A percentile compares a stretch with the other conserved stretches of the same genome.
Conservation (phyloP, 768 basidiomycete genomes). For the Amylocystis lapponica region DNA sequence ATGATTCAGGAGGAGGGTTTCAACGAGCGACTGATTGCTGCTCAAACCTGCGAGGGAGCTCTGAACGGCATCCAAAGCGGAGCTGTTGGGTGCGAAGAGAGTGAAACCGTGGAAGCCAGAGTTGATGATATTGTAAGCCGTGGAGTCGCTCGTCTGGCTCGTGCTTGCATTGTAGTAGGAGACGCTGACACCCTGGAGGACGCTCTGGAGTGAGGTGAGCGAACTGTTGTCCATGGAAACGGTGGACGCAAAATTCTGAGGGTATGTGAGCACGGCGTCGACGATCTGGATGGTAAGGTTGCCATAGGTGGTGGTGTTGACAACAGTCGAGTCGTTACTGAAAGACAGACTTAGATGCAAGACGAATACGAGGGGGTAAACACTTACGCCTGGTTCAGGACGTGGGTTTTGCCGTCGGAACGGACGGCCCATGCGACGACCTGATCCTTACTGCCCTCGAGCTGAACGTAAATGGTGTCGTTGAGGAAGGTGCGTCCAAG, state of each 20-base stretch:
- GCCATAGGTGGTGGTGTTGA: constrained; percentile 32
- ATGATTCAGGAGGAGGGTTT: constrained; percentile 51
- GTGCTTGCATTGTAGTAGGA: constrained; percentile 23
- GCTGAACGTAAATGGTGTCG: constrained; percentile 37
- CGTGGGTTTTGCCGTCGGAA: constrained; percentile 33
- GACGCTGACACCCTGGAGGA: constrained; percentile 20
- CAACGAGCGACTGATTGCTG: constrained; percentile 42
- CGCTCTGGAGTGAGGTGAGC: constrained; percentile 28
- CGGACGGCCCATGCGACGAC: constrained; percentile 44
- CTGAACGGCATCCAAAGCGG: constrained; percentile 37
- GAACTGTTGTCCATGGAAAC: constrained; percentile 37
- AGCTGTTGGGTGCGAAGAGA: constrained; percentile 58
- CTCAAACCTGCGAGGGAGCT: constrained; percentile 27
- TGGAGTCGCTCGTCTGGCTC: constrained; percentile 29
- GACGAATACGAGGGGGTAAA: not conserved
- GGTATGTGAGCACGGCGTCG: constrained; percentile 46
- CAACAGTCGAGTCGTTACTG: constrained; percentile 30
- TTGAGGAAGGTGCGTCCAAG: constrained; percentile 61
- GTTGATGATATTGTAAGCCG: constrained; percentile 31
- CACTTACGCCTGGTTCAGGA: constrained; percentile 44
- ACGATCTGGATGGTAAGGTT: constrained; percentile 44
- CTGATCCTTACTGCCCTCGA: constrained; percentile 56
- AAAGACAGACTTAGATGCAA: constrained; percentile 1
- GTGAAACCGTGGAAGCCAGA: constrained; percentile 47
- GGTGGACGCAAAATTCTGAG: constrained; percentile 40